Evolutionary conservation across 148 eudicot genomes (phyloP).

Genomic region (Dysphania ambrosioides): DNA sequence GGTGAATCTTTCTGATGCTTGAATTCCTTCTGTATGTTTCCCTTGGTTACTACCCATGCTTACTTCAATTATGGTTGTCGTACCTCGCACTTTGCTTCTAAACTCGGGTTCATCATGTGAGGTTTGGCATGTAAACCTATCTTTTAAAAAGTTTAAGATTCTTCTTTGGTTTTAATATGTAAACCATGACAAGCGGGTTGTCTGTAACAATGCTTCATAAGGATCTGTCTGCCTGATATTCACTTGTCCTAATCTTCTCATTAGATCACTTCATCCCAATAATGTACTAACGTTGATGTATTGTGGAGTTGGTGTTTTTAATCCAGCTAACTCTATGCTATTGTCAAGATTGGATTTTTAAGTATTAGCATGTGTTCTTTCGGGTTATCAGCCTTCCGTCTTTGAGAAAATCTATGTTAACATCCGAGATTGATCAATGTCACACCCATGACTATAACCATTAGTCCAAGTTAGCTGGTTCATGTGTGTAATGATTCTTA

Average conservation of each 20-base stretch:
- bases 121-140: conserved; percentile 1
- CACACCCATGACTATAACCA: no score
- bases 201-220: not conserved
- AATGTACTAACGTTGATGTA: conserved; percentile 6
- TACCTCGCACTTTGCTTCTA: not conserved
- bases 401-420: no score
- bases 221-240: conserved; percentile 21
- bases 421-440: no score
- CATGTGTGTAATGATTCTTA: no score
- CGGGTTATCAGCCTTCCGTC: conserved; percentile 9
- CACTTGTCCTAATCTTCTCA: conserved; percentile 21
- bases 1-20: conserved; percentile 9
- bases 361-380: not conserved
- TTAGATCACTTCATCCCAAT: conserved; percentile 8
- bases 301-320: conserved; percentile 7
- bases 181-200: conserved; percentile 13
- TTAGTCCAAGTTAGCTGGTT: no score
- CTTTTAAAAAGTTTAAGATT: not conserved
- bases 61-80: not conserved
- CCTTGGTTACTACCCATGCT: conserved; percentile 10
- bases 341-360: conserved; percentile 8
- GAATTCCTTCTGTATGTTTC: conserved; percentile 14
- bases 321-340: conserved; percentile 13
- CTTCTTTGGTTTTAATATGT: not conserved
- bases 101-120: no score